Base-by-base conservation (phyloP, 768 basidiomycete genomes). In the Cantharellus anzutake region DNA sequence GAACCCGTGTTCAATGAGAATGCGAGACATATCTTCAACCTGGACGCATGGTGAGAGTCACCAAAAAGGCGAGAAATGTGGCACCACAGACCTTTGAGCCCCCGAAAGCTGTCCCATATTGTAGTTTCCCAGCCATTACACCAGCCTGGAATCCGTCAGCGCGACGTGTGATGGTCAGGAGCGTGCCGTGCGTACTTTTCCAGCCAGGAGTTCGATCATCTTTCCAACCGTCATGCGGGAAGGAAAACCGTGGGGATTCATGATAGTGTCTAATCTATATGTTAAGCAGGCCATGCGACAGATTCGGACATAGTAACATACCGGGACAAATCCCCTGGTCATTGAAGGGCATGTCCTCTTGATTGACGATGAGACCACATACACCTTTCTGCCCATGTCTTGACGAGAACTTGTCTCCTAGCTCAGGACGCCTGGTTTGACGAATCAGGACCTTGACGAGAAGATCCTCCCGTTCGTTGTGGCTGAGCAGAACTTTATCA, bases 241-340 rank as follows among this genome's bases (percentile, higher is more conserved):
- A 3, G 96, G 96, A 77, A 99, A 98, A 67, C 96, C 96, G 71
- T 99, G 96, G 2, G 96, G 96, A 69, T 99, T 99, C 94, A 99
- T 98, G 73, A 99, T 96, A 16, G 93, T 90, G 71, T 99, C 94
- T 85, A 70, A 66, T 16, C 20, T 29, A 29, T 29, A 29, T 29
- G 20, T 29, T 29, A 29, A 29, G 63, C 51, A 60, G 20, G 20
- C 20, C 20, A 29, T 29, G 20, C 20, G 20, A 29, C 20, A 29
- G 20, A 29, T 37, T 7, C 14, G 52, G 7, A 11, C 48, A 58
- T 11, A 7, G 61, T 57, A 60, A 70, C 76, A 62, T 71, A 86
- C 88, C 88, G 55, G 90, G 93, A 66, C 79, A 82, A 65, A 97
- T 92, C 34, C 96, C 96, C 69, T 91, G 86, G 71, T 98, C 93